These are phyloP conservation scores for Iberis pinnata DNA, from an alignment of 345 rosid species.

Conservation along the genomic window DNA sequence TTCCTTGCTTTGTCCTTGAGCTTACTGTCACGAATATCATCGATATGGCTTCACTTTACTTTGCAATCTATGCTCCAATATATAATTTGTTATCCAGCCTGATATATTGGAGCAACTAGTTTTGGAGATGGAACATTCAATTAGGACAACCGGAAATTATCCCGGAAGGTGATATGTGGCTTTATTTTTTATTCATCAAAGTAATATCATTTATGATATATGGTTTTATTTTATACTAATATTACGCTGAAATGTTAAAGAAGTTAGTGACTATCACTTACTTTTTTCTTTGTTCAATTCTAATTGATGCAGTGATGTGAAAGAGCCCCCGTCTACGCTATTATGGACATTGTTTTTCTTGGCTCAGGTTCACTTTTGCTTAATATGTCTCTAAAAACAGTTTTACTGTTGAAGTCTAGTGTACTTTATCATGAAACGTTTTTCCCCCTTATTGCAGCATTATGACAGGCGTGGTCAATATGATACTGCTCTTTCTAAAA, in stretches of 20 bases:
- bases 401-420: constrained; percentile 4
- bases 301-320: constrained; percentile 55
- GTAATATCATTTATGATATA: background rate
- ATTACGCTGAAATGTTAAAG: background rate
- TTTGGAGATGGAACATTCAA: constrained; percentile 79
- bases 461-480: constrained; percentile 86
- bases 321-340: constrained; percentile 90
- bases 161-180: constrained; percentile 68
- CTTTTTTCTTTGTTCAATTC: constrained; percentile 4
- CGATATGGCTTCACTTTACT: constrained; percentile 10
- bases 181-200: constrained; percentile 16
- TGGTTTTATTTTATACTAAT: constrained; percentile 5
- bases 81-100: constrained; percentile 45
- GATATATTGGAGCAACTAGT: constrained; percentile 75
- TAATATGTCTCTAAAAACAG: constrained; percentile 11
- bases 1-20: constrained; percentile 16
- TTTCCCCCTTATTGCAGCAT: constrained; percentile 56
- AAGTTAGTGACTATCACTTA: background rate
- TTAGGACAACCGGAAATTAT: constrained; percentile 51
- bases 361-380: constrained; percentile 70
- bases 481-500: constrained; percentile 68
- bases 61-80: background rate
- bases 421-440: constrained; percentile 7
- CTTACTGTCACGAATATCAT: constrained; percentile 6
- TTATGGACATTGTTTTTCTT: constrained; percentile 86